Evolutionary conservation across 306 rosid species (phyloP).

Genomic region (Sechiopsis laciniata): DNA sequence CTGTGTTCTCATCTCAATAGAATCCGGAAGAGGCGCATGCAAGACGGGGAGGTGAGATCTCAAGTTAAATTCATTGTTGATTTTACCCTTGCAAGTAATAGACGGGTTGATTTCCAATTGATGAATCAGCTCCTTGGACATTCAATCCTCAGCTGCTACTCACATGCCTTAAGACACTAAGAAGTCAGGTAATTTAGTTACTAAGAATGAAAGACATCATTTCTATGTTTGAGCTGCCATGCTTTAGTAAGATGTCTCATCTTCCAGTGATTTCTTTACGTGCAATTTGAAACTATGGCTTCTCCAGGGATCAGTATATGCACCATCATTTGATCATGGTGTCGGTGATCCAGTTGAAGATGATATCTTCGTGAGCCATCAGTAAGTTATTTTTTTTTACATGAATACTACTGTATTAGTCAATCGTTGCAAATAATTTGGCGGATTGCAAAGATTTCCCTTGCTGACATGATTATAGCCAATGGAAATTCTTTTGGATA

Average conservation of each 20-base stretch:
- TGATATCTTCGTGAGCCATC: slow-evolving; percentile 64
- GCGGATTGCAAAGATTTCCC: background rate
- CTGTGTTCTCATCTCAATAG: slow-evolving; percentile 37
- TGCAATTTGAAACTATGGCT: slow-evolving; percentile 33
- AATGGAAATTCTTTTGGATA: background rate
- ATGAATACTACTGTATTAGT: background rate
- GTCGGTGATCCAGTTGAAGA: slow-evolving; percentile 90
- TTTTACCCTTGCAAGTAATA: slow-evolving; percentile 29
- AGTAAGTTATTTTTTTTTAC: slow-evolving; percentile 48
- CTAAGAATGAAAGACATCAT: slow-evolving; percentile 22
- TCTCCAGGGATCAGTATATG: slow-evolving; percentile 86
- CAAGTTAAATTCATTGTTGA: slow-evolving; percentile 25
- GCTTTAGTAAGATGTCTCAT: background rate
- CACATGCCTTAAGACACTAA: slow-evolving; percentile 60
- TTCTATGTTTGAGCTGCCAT: slow-evolving; percentile 12
- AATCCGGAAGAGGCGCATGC: slow-evolving; percentile 94
- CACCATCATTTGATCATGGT: slow-evolving; percentile 87
- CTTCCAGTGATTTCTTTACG: background rate
- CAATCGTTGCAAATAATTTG: background rate
- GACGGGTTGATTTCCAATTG: slow-evolving; percentile 38
- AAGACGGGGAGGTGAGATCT: slow-evolving; percentile 86
- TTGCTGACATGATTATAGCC: background rate
- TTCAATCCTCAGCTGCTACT: slow-evolving; percentile 66
- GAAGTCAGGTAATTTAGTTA: slow-evolving; percentile 39
- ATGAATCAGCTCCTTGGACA: slow-evolving; percentile 92